These are phyloP conservation scores for Galerina sulciceps DNA, from an alignment of 768 basidiomycete genomes.

Conservation along the genomic window DNA sequence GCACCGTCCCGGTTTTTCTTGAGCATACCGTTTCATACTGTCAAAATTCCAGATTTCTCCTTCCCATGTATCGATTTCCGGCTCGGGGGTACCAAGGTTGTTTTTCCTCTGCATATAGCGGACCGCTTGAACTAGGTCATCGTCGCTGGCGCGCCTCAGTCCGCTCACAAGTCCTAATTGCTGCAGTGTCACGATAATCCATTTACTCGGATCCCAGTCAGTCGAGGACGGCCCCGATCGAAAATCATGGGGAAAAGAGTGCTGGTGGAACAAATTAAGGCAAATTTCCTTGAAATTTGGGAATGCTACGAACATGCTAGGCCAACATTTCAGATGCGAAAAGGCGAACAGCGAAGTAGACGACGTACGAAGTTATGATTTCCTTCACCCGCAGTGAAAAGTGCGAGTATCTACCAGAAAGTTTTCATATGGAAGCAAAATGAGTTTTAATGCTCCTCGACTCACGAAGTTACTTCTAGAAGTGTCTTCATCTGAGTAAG, in stretches of 20 bases:
- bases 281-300: not conserved
- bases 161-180: constrained; percentile 48
- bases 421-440: not conserved
- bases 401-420: constrained; percentile 56
- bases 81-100: constrained; percentile 1
- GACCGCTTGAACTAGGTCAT: constrained; percentile 53
- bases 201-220: constrained; percentile 86
- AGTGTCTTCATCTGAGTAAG: constrained; percentile 80
- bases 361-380: constrained; percentile 74
- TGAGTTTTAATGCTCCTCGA: not conserved
- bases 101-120: constrained; percentile 52
- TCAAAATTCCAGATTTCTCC: constrained; percentile 46
- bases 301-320: constrained; percentile 44
- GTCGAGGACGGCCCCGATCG: constrained; percentile 63
- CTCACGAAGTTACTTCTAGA: constrained; percentile 75
- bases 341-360: not conserved
- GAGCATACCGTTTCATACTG: constrained; percentile 38
- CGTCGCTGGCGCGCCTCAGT: constrained; percentile 51
- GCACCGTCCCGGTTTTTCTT: constrained; percentile 34
- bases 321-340: not conserved
- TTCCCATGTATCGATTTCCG: constrained; percentile 32
- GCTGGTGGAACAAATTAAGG: constrained; percentile 38
- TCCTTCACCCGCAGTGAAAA: constrained; percentile 77
- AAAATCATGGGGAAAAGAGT: constrained; percentile 81
- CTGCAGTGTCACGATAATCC: constrained; percentile 65